phyloP scores from a whole-genome alignment of 805 yeast species.

The Hanseniaspora pseudoguilliermondii region DNA sequence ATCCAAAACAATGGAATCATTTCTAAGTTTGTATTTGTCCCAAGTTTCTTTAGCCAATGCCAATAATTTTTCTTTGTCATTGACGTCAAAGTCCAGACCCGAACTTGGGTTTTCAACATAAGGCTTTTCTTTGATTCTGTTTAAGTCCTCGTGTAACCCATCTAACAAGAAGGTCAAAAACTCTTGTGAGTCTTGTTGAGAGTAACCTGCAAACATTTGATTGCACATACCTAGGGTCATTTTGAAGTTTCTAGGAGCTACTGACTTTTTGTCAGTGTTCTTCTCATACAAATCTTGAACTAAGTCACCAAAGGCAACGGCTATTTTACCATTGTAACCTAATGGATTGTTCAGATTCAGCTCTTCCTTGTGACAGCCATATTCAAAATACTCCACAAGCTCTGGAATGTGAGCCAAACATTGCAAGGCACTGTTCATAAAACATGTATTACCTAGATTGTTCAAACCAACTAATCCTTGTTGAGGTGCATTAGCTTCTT shows the following conservation, averaged over 20 bases:
- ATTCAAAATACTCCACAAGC: conserved; percentile 59
- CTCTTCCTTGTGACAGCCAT: conserved; percentile 47
- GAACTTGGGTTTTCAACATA: conserved; percentile 79
- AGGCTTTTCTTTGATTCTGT: conserved; percentile 71
- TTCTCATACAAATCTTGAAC: conserved; percentile 44
- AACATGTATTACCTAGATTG: conserved; percentile 83
- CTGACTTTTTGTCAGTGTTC: conserved; percentile 20
- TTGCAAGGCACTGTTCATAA: conserved; percentile 89
- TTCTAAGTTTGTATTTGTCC: conserved; percentile 64
- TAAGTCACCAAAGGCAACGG: conserved; percentile 57
- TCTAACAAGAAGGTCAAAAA: conserved; percentile 79
- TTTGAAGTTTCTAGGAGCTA: conserved; percentile 68
- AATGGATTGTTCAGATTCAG: conserved; percentile 68
- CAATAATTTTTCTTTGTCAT: conserved; percentile 40
- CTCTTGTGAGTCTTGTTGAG: conserved; percentile 93
- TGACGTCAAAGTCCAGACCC: conserved; percentile 43
- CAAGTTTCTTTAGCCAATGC: conserved; percentile 64
- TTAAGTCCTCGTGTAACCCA: conserved; percentile 86
- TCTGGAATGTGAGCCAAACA: conserved; percentile 81
- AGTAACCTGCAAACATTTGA: conserved; percentile 71
- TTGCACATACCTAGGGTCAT: conserved; percentile 66
- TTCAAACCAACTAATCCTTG: conserved; percentile 49
- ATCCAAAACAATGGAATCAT: conserved; percentile 75
- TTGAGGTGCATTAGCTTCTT: conserved; percentile 17
- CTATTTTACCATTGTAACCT: conserved; percentile 75